Conservation (phyloP, 306 rosid genomes). For the barrel medic (Medicago truncatula) region MtrunA17r5.0-ANR NC_053043.1:35383501-35384000, state of each 20-base stretch:
- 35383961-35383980: neutral
- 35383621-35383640: neutral
- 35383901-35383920: neutral
- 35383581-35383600: neutral
- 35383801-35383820: neutral
- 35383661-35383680: neutral
- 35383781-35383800: neutral
- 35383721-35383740: constrained; percentile 26
- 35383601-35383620: neutral
- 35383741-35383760: neutral
- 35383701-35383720: constrained; percentile 27
- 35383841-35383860: neutral
- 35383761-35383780: neutral
- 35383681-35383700: neutral
- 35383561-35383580: no score
- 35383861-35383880: neutral
- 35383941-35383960: neutral
- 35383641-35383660: no score
- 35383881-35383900: neutral
- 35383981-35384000: neutral
- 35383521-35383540: no score
- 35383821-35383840: neutral
- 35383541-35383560: no score
- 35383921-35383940: neutral
- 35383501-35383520: no score